Percentiles rank a stretch among this genome's conserved stretches.
phyloP scores from a whole-genome alignment of 306 rosid genomes.

The Argentina anserina region DNA sequence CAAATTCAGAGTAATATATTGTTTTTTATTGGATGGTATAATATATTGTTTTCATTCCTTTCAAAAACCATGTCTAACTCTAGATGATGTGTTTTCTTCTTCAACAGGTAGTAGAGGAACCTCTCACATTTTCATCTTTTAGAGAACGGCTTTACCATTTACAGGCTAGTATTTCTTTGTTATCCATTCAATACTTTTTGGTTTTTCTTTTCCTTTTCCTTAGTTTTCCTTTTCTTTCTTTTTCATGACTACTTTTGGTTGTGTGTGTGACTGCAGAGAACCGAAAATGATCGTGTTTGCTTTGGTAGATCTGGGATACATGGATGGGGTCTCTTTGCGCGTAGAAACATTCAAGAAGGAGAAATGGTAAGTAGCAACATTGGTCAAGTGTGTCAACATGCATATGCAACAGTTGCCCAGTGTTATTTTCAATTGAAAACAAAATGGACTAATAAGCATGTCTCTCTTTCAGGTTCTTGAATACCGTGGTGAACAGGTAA shows the following conservation, averaged over 20 bases:
- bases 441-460: conserved; percentile 13
- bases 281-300: conserved; percentile 89
- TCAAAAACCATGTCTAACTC: background rate
- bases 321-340: conserved; percentile 99
- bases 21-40: conserved; percentile 17
- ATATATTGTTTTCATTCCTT: background rate
- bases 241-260: conserved; percentile 36
- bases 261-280: conserved; percentile 55
- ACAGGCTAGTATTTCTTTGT: conserved; percentile 58
- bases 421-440: background rate
- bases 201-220: conserved; percentile 3
- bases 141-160: conserved; percentile 84
- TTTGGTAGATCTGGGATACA: conserved; percentile 99
- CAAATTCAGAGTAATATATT: conserved; percentile 45
- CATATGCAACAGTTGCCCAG: background rate
- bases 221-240: background rate
- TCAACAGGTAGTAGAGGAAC: conserved; percentile 59
- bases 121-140: conserved; percentile 74
- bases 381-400: background rate
- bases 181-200: conserved; percentile 10
- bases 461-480: conserved; percentile 77
- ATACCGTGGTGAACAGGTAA: conserved; percentile 98
- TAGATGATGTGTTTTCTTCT: conserved; percentile 10
- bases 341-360: conserved; percentile 93
- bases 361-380: conserved; percentile 66